Evolutionary conservation across 768 basidiomycete genomes (phyloP), one percentile per base, ranked within the genome.

Genomic region (Rossbeevera mucosa): DNA sequence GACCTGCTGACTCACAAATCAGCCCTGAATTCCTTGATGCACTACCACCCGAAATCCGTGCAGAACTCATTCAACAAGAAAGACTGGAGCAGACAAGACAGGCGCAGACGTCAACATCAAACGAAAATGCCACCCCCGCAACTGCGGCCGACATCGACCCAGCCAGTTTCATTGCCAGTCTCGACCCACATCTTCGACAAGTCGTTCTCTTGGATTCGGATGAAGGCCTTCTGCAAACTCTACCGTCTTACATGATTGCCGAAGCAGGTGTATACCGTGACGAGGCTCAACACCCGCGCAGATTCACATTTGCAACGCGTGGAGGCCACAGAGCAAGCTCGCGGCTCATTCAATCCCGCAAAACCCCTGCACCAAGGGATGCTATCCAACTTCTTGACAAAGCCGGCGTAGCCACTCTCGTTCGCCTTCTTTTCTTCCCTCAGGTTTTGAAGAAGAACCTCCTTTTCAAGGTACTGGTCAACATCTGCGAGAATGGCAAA

Each of bases 41-140:
- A 1, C 76, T 98, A 4, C 96, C 96, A 3, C 91, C 94, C 3
- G 94, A 96, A 61, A 90, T 99, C 51, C 88, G 96, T 21, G 94
- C 93, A 1, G 96, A 99, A 66, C 93, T 99, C 44, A 82, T 99
- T 21, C 92, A 96, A 65, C 94, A 97, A 71, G 95, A 98, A 71
- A 83, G 87, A 3, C 70, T 88, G 51, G 94, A 97, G 61, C 84
- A 85, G 50, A 76, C 85, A 22, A 76, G 86, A n/a, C 79, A 82
- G 29, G 65, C 73, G 20, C 67, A 56, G 5, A 61, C 67, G 20
- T 55, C 70, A 36, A 59, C 68, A 25, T 57, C 71, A 11, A 62
- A 72, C 20, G 69, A 60, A 26, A 57, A 52, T 31, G 45, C 63
- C 28, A 36, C 63, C 18, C 58, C 69, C 4, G 77, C 74, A 38